phyloP scores from a whole-genome alignment of 2,329 filamentous ascomycete genomes.

The Curvularia hawaiiensis region DNA sequence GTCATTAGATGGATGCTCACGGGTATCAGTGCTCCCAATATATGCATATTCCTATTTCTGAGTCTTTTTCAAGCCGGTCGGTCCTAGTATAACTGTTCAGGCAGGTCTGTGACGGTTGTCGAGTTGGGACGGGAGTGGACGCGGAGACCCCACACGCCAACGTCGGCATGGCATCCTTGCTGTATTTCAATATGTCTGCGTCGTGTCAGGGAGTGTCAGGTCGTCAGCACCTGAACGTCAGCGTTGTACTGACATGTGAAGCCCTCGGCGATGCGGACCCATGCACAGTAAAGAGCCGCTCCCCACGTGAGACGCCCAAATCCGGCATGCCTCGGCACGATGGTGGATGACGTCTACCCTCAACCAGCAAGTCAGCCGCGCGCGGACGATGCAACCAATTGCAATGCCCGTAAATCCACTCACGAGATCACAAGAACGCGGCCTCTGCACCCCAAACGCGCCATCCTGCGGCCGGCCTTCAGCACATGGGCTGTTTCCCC shows the following conservation, averaged over 20 bases:
- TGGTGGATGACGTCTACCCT: slow-evolving; percentile 36
- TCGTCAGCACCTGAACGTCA: slow-evolving; percentile 18
- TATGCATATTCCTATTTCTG: background rate
- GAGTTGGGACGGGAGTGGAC: slow-evolving; percentile 9
- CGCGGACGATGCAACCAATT: slow-evolving; percentile 33
- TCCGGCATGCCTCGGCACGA: slow-evolving; percentile 36
- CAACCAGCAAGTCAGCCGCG: slow-evolving; percentile 33
- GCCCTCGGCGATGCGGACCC: slow-evolving; percentile 1
- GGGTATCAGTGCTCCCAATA: slow-evolving; percentile 32
- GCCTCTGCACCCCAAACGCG: slow-evolving; percentile 28
- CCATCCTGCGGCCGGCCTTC: slow-evolving; percentile 32
- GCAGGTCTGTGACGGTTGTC: slow-evolving; percentile 58
- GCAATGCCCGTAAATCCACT: slow-evolving; percentile 24
- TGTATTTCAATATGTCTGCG: no score
- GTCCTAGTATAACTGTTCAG: slow-evolving; percentile 65
- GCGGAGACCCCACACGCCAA: slow-evolving; percentile 16
- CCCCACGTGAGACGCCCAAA: slow-evolving; percentile 19
- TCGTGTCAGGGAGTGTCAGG: slow-evolving; percentile 14
- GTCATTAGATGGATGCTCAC: slow-evolving; percentile 30
- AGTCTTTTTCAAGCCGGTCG: background rate
- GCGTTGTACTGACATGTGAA: slow-evolving; percentile 24
- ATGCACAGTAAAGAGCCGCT: background rate
- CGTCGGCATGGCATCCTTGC: background rate
- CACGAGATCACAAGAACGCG: slow-evolving; percentile 38
- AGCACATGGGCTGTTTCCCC: slow-evolving; percentile 27